These are phyloP conservation scores for Tetrahymena malaccensis DNA, from an alignment of 73 alveolate species.

Conservation along the genomic window DNA sequence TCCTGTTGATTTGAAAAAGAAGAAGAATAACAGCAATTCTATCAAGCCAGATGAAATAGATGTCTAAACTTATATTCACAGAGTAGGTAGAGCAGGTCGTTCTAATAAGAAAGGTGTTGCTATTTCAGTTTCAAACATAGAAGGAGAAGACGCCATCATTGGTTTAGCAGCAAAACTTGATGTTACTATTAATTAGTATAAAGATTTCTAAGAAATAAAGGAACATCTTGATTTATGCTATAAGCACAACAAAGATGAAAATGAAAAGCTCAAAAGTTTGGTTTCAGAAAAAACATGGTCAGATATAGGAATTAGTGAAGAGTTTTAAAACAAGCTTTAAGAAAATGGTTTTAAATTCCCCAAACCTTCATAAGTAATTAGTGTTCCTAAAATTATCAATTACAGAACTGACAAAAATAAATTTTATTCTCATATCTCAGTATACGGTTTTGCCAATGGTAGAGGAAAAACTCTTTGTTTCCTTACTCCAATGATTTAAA, in stretches of 20 bases:
- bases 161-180: background rate
- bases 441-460: background rate
- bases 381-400: background rate
- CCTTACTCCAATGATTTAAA: background rate
- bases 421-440: background rate
- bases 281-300: background rate
- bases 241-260: background rate
- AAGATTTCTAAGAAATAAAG: background rate
- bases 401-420: background rate
- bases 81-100: background rate
- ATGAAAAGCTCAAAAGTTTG: background rate
- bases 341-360: background rate
- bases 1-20: background rate
- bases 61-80: background rate
- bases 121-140: background rate
- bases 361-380: background rate
- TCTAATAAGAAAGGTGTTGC: background rate
- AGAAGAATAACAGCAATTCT: background rate
- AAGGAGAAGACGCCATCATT: background rate
- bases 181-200: background rate
- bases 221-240: background rate
- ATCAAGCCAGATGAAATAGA: background rate
- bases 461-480: background rate
- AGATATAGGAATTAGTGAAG: background rate
- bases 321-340: background rate